Conservation (phyloP, 2,329 filamentous ascomycete species). For the Xenoacremonium recifei region DNA sequence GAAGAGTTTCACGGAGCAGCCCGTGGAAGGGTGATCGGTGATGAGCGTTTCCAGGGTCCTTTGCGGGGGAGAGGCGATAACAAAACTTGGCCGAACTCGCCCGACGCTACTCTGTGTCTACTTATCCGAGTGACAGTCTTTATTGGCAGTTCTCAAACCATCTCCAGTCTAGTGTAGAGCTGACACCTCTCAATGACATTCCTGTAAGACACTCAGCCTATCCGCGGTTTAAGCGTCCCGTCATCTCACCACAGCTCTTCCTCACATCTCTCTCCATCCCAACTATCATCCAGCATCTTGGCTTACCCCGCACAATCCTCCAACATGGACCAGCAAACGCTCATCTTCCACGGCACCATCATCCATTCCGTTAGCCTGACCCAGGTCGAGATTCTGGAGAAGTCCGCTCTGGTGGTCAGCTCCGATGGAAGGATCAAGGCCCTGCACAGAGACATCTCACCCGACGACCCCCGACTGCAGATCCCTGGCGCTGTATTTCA, state of each 20-base stretch:
- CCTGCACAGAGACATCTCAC: constrained; percentile 15
- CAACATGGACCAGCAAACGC: no score
- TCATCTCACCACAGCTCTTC: not conserved
- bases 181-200: not conserved
- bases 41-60: no score
- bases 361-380: constrained; percentile 37
- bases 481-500: constrained; percentile 1
- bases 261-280: not conserved
- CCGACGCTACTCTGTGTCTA: not conserved
- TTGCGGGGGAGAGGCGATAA: no score
- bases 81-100: not conserved
- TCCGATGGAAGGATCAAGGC: constrained; percentile 22
- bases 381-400: constrained; percentile 36
- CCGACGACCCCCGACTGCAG: constrained; percentile 7
- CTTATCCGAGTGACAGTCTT: not conserved
- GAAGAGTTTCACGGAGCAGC: no score
- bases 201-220: not conserved
- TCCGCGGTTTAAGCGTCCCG: not conserved
- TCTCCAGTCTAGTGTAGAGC: no score
- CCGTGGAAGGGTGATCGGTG: no score
- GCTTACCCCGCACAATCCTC: no score
- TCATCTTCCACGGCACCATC: constrained; percentile 39
- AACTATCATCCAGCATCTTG: not conserved
- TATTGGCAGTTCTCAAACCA: no score
- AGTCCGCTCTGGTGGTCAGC: constrained; percentile 33